Percentiles rank a stretch among this genome's conserved stretches.
Conservation (phyloP, 805 yeast genomes). For the Zygotorulaspora sp. region DNA sequence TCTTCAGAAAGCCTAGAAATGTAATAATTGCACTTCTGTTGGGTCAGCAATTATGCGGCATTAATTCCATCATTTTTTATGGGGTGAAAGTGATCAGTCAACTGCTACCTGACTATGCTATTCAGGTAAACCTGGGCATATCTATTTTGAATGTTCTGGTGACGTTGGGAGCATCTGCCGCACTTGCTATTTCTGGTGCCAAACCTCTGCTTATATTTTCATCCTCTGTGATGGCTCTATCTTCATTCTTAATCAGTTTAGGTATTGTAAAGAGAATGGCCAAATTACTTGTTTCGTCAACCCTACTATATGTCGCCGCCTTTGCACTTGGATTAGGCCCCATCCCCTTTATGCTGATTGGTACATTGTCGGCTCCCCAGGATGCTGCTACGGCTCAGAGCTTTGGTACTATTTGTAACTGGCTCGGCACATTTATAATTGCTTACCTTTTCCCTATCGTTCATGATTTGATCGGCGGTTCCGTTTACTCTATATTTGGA, state of each 20-base stretch:
- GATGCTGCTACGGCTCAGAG: conserved; percentile 88
- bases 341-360: conserved; percentile 81
- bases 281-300: conserved; percentile 52
- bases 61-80: conserved; percentile 86
- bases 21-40: conserved; percentile 69
- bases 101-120: conserved; percentile 67
- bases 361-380: conserved; percentile 78
- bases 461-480: conserved; percentile 64
- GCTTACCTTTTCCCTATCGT: conserved; percentile 79
- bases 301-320: conserved; percentile 69
- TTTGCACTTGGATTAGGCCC: conserved; percentile 96
- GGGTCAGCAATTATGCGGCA: conserved; percentile 90
- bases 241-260: conserved; percentile 57
- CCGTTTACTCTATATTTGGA: conserved; percentile 71
- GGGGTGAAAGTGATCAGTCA: conserved; percentile 81
- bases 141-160: conserved; percentile 70
- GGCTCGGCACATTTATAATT: conserved; percentile 82
- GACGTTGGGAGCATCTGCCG: conserved; percentile 67
- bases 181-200: conserved; percentile 74
- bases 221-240: conserved; percentile 60
- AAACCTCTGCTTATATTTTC: conserved; percentile 67
- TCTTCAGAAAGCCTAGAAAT: conserved; percentile 52
- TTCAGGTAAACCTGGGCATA: conserved; percentile 67
- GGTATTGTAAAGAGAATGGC: conserved; percentile 55
- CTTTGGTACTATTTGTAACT: conserved; percentile 85